phyloP scores from a whole-genome alignment of 108 stramenopile species.

The Nitzschia sp. region DNA sequence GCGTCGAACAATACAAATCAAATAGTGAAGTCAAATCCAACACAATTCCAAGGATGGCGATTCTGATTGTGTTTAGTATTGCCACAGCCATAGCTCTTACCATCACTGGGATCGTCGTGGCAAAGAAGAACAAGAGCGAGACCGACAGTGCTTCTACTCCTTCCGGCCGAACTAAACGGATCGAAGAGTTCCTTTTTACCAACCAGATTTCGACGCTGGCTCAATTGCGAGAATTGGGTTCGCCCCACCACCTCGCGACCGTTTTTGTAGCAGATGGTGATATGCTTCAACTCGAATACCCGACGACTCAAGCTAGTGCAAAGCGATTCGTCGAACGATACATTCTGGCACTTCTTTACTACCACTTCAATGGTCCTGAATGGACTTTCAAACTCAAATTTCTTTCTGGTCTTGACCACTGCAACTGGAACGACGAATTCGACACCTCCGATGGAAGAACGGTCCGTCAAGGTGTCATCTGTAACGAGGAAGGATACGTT shows the following conservation, averaged over 20 bases:
- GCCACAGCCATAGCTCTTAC: constrained; percentile 1
- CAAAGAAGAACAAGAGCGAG: background rate
- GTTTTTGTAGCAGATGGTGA: constrained; percentile 24
- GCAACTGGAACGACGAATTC: constrained; percentile 20
- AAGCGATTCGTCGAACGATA: constrained; percentile 25
- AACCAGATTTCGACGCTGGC: constrained; percentile 3
- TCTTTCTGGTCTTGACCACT: constrained; percentile 12
- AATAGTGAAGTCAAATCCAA: background rate
- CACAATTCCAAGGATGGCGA: background rate
- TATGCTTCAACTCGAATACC: background rate
- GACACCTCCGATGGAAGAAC: background rate
- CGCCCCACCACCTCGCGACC: constrained; percentile 7
- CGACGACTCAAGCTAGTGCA: background rate
- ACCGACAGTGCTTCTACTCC: background rate
- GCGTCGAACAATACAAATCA: constrained; percentile 35
- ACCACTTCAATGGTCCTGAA: constrained; percentile 10
- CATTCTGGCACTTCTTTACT: constrained; percentile 29
- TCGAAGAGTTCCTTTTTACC: constrained; percentile 7
- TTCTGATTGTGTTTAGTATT: background rate
- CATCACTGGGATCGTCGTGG: constrained; percentile 9
- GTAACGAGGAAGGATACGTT: constrained; percentile 19
- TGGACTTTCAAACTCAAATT: constrained; percentile 23
- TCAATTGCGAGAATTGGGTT: background rate
- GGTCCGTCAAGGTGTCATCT: constrained; percentile 21
- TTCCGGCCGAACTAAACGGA: background rate